Base-by-base conservation (phyloP, 306 rosid genomes). In the Dicorynia guianensis region DNA sequence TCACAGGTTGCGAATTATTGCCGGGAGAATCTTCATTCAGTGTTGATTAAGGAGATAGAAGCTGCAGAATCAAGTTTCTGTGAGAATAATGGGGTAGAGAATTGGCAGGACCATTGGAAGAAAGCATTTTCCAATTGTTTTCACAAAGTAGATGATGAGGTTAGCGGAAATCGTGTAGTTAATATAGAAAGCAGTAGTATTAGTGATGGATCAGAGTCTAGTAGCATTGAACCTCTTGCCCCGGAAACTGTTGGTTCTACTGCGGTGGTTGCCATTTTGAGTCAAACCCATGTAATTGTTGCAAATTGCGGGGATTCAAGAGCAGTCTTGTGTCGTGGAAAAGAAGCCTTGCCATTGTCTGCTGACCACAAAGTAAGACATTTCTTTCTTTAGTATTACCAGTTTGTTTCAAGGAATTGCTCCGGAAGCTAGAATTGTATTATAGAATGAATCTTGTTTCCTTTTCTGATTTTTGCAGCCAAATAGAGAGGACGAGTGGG, bases 231-330 rank as follows among this genome's bases (percentile, higher is more conserved):
- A 61, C 69, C 85, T 71, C 75, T 89, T 76, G 83, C 85, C 63
- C 82, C 91, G 19, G 96, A 92, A 78, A 82, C 96, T 57, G 91
- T 50, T 18, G 97, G 97, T 61, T 89, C 97, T 48, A 92, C 97
- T 36, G 96, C 93, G 35, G 89, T 92, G 76, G 96, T 89, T 59
- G 88, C 91, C 67, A 33, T 89, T 80, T 69, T 92, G 33, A 82
- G 83, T 83, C 83, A 78, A 76, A 78, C 84, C 1, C 84, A 88
- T 71, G 79, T 92, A 67, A 83, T 89, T 50, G 90, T 88, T 60
- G 90, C 96, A 20, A 92, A 92, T 35, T 89, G 89, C 65, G 97
- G 97, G 8, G 97, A 92, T 76, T 92, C 97, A 19, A 86, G 97
- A 70, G 96, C 97, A 13, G 93, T 88, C 20, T 72, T 92, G 80